These are phyloP conservation scores for Pseudogymnoascus pannorum DNA, from an alignment of 2,329 filamentous ascomycete genomes.

Conservation along the genomic window DNA sequence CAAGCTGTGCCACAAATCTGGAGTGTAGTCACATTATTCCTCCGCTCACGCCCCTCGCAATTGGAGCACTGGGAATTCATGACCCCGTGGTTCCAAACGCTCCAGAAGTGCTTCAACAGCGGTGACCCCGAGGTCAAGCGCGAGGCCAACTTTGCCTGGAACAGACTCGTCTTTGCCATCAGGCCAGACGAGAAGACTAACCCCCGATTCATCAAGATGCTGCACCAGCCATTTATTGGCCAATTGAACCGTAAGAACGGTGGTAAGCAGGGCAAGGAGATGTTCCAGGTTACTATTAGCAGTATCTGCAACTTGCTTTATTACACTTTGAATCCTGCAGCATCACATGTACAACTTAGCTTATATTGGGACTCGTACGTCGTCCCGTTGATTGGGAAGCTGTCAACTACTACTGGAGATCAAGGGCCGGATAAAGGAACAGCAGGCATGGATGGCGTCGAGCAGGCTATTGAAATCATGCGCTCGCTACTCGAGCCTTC, in stretches of 20 bases:
- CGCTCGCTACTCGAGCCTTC: conserved; percentile 58
- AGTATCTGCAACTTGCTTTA: conserved; percentile 77
- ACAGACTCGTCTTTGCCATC: conserved; percentile 69
- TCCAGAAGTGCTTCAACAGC: conserved; percentile 79
- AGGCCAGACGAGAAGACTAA: conserved; percentile 53
- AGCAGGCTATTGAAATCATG: conserved; percentile 60
- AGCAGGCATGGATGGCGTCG: neutral
- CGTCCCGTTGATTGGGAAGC: conserved; percentile 51
- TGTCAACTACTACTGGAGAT: conserved; percentile 35
- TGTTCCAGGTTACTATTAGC: conserved; percentile 51
- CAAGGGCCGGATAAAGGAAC: conserved; percentile 14
- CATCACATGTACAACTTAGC: conserved; percentile 59
- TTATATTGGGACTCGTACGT: conserved; percentile 73
- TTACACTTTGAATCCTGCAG: conserved; percentile 68
- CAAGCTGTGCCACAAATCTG: conserved; percentile 77
- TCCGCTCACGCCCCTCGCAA: conserved; percentile 54
- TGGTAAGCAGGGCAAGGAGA: conserved; percentile 50
- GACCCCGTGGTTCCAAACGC: conserved; percentile 66
- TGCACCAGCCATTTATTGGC: conserved; percentile 61
- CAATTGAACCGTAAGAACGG: conserved; percentile 60
- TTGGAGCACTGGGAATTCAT: conserved; percentile 64
- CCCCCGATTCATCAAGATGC: conserved; percentile 49
- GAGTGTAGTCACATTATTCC: conserved; percentile 72
- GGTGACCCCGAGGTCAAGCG: conserved; percentile 62
- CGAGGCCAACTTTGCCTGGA: conserved; percentile 80